Percentiles rank a stretch among this genome's conserved stretches.
These are phyloP conservation scores for Theileria parva DNA, from an alignment of 169 alveolate genomes.

Conservation along the genomic window DNA sequence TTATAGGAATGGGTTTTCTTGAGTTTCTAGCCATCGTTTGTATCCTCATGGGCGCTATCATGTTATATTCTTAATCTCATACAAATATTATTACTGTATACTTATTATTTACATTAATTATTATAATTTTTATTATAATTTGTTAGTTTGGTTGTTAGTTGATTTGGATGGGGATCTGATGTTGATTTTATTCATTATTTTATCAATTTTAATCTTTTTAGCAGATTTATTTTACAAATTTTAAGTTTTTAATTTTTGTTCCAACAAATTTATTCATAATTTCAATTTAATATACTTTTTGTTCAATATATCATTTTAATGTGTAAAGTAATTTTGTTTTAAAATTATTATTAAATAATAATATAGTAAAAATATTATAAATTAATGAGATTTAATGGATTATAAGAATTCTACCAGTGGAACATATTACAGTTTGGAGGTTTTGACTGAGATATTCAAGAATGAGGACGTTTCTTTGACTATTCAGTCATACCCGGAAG, in stretches of 20 bases:
- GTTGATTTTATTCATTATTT: not conserved
- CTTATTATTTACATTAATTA: too few relatives aligned
- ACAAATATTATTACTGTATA: too few relatives aligned
- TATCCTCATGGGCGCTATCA: slow-evolving; percentile 86
- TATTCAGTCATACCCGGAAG: slow-evolving; percentile 65
- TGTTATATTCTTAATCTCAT: slow-evolving; percentile 78
- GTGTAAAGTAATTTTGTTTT: not conserved
- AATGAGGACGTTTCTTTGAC: slow-evolving; percentile 50
- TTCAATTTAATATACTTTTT: not conserved
- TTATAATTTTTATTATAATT: too few relatives aligned
- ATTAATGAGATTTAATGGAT: not conserved
- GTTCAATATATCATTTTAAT: not conserved
- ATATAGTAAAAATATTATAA: not conserved
- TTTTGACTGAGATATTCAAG: slow-evolving; percentile 46
- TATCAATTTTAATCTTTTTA: not conserved
- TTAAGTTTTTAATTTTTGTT: not conserved
- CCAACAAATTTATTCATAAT: not conserved
- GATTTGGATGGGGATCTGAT: not conserved
- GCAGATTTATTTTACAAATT: too few relatives aligned
- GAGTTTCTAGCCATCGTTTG: slow-evolving; percentile 86
- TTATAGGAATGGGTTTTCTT: slow-evolving; percentile 89
- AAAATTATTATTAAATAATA: too few relatives aligned
- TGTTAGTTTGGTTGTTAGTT: too few relatives aligned
- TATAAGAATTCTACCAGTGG: slow-evolving; percentile 3
- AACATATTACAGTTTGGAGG: slow-evolving; percentile 50